Evolutionary conservation across 2,329 filamentous ascomycete species (phyloP), one percentile per base, ranked within the genome.

Genomic region (Corynespora cassiicola): DNA sequence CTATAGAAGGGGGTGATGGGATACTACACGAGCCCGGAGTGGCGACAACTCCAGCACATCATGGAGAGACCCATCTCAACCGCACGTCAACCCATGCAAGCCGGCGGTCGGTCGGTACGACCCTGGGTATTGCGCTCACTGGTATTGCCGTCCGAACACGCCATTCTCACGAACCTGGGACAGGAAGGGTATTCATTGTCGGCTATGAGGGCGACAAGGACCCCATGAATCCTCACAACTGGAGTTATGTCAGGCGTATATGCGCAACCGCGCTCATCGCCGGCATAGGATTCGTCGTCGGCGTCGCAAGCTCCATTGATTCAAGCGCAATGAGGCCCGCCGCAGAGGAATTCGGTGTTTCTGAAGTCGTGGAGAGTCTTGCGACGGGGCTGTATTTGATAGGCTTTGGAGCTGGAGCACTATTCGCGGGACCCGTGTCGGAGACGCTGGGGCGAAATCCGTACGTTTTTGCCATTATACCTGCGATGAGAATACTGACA

Each of bases 271-370:
- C 62, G n/a, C 47, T 63, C 26, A 58, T 71, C 67, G 22, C 58
- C 71, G 3, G 74, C 24, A 76, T 84, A 19, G 77, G 70, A 0
- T 73, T 77, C 18, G 70, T 77, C 0, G 76, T 81, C 0, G 73
- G 73, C 3, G 66, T 74, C 1, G 77, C 78, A 0, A 77, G 75
- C 4, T 74, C 77, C 0, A 79, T 82, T 25, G 77, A 81, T 37
- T 75, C 76, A 1, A 70, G 70, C 0, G 74, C 76, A 1, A 45
- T 78, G 0, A 65, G 66, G 0, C 70, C 76, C 43, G 77, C 86
- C 2, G 71, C 77, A 9, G 36, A 64, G 3, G 64, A 77, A 8
- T 78, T 76, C 35, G 50, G 65, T 3, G 68, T 76, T 3, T 65
- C 69, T 19, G 58, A 52, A 19, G 69, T 75, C 44, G 70, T 75